Evolutionary conservation across 2,329 filamentous ascomycete species (phyloP).

Genomic region (Ophiosphaerella korrae): DNA sequence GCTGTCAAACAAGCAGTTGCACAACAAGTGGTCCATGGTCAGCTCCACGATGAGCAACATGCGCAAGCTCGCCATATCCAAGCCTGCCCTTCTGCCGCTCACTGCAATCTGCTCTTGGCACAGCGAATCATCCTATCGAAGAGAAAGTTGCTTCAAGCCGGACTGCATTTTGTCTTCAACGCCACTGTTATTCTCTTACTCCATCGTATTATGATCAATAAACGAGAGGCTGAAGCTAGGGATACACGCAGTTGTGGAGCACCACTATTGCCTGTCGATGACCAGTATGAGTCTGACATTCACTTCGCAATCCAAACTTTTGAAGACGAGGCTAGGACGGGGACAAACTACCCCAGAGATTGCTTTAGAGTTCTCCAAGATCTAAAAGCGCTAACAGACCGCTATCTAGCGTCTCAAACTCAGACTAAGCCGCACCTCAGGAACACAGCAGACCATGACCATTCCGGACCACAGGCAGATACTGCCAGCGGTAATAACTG

Average conservation of each 20-base stretch:
- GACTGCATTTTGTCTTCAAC: conserved; percentile 36
- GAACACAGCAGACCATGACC: not conserved
- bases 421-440: not conserved
- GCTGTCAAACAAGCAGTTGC: conserved; percentile 31
- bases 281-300: conserved; percentile 16
- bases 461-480: not conserved
- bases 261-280: not conserved
- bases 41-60: conserved; percentile 15
- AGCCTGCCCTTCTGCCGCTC: conserved; percentile 23
- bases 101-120: conserved; percentile 26
- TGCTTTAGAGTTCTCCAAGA: conserved; percentile 31
- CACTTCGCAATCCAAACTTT: conserved; percentile 30
- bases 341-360: conserved; percentile 31
- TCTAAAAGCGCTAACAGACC: conserved; percentile 25
- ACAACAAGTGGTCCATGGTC: conserved; percentile 17
- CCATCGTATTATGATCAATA: conserved; percentile 19
- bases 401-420: conserved; percentile 11
- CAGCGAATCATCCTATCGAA: conserved; percentile 11
- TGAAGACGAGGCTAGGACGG: conserved; percentile 26
- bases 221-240: not conserved
- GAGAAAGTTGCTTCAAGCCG: conserved; percentile 26
- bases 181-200: conserved; percentile 32
- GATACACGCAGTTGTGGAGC: not conserved
- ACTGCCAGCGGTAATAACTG: not conserved
- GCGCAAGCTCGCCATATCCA: conserved; percentile 16